phyloP scores from a whole-genome alignment of 140 eudicot genomes.

The Anethum foeniculum region DNA sequence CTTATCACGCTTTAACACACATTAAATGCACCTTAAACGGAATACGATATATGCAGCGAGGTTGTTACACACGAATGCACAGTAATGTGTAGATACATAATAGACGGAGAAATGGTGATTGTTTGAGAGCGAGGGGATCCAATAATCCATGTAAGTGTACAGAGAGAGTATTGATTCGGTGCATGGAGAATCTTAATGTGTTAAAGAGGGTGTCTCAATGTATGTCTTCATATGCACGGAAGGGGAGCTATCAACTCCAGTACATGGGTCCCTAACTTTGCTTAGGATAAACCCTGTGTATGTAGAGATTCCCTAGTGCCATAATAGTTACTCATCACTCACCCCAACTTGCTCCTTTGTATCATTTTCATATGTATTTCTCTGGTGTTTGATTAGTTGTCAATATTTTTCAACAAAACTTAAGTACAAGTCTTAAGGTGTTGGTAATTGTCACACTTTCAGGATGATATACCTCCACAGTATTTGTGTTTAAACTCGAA shows the following conservation, averaged over 20 bases:
- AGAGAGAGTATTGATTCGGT: conserved; percentile 16
- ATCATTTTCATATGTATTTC: background rate
- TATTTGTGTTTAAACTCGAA: background rate
- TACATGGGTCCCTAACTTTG: conserved; percentile 6
- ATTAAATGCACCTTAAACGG: too few relatives aligned
- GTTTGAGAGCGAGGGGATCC: background rate
- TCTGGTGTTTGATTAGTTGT: too few relatives aligned
- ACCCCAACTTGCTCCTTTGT: background rate
- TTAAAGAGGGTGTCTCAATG: conserved; percentile 33
- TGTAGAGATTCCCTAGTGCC: background rate
- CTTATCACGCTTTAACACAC: too few relatives aligned
- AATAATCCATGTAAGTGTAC: background rate
- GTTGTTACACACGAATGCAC: background rate
- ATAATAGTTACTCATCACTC: background rate
- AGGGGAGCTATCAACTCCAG: conserved; percentile 27
- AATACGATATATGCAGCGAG: too few relatives aligned
- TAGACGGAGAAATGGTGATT: background rate
- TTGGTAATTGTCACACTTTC: background rate
- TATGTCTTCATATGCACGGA: conserved; percentile 42
- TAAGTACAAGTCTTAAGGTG: background rate
- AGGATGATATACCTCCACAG: background rate
- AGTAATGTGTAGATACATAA: too few relatives aligned
- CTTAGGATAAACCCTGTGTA: conserved; percentile 10
- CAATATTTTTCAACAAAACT: too few relatives aligned
- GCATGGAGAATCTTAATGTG: conserved; percentile 25